A percentile compares a stretch with the other conserved stretches of the same genome.
These are phyloP conservation scores for Candida chauliodis DNA, from an alignment of 805 yeast species.

Conservation along the genomic window DNA sequence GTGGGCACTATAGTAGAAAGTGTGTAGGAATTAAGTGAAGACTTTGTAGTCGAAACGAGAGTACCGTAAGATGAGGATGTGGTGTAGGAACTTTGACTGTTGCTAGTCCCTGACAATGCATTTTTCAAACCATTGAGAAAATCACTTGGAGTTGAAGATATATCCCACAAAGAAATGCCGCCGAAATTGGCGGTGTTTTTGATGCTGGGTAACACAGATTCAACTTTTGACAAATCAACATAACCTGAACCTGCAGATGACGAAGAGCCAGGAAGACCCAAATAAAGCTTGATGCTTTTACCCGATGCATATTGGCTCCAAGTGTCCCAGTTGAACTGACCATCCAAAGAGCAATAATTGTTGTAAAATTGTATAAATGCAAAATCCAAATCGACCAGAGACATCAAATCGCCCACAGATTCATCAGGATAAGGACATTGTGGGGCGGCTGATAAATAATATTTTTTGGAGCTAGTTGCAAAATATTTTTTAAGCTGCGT, in stretches of 20 bases:
- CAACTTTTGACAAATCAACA: constrained; percentile 21
- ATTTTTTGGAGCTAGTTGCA: constrained; percentile 37
- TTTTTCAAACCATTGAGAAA: constrained; percentile 1
- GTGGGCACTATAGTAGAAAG: neutral
- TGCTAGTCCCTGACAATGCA: neutral
- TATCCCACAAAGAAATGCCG: constrained; percentile 38
- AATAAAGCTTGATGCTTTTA: constrained; percentile 60
- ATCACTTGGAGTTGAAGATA: constrained; percentile 20
- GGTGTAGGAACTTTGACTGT: neutral
- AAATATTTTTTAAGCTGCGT: constrained; percentile 21
- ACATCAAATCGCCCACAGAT: constrained; percentile 26
- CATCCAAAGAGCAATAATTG: constrained; percentile 63
- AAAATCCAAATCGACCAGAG: constrained; percentile 66
- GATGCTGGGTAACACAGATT: constrained; percentile 14
- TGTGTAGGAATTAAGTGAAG: too few species aligned
- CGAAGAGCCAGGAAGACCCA: constrained; percentile 69
- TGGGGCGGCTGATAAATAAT: constrained; percentile 86
- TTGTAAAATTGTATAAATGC: constrained; percentile 88
- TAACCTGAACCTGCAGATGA: constrained; percentile 56
- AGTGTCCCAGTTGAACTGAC: constrained; percentile 58
- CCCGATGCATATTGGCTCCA: constrained; percentile 73
- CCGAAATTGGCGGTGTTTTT: constrained; percentile 26
- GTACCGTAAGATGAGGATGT: neutral
- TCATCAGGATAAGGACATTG: constrained; percentile 88
- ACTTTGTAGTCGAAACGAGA: neutral